phyloP scores from a whole-genome alignment of 169 alveolate species.

The Cryptosporidium viatorum region DNA sequence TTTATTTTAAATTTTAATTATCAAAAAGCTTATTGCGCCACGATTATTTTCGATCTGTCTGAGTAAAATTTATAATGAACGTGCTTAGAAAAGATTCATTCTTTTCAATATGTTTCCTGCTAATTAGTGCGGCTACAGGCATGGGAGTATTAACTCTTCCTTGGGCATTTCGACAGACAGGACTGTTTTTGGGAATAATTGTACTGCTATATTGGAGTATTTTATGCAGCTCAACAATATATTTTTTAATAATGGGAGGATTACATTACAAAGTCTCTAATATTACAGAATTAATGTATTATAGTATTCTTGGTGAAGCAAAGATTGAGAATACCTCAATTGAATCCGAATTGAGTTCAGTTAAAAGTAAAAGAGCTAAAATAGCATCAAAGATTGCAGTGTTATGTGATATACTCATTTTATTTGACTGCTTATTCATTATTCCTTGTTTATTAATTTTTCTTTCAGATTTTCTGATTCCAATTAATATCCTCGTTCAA shows the following conservation, averaged over 20 bases:
- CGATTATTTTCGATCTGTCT: no score
- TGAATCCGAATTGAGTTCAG: neutral
- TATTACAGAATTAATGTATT: conserved; percentile 55
- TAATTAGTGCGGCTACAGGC: conserved; percentile 74
- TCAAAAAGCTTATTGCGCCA: conserved; percentile 11
- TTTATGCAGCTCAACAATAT: conserved; percentile 53
- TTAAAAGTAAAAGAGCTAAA: neutral
- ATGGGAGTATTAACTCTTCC: conserved; percentile 73
- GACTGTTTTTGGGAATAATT: conserved; percentile 36
- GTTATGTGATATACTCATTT: conserved; percentile 19
- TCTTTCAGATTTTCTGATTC: conserved; percentile 54
- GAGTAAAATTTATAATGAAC: neutral
- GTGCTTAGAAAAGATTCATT: conserved; percentile 17
- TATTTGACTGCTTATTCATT: conserved; percentile 59
- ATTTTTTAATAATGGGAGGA: conserved; percentile 59
- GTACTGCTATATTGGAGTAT: conserved; percentile 50
- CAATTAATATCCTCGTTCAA: conserved; percentile 21
- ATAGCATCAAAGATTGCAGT: conserved; percentile 26
- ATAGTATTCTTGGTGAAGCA: conserved; percentile 61
- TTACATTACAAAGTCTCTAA: conserved; percentile 50
- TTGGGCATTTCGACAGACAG: conserved; percentile 63
- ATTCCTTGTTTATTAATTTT: conserved; percentile 64
- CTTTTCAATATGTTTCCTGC: conserved; percentile 55
- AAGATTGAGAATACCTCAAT: neutral
- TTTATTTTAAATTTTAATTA: neutral